phyloP scores from a whole-genome alignment of 257 asterid species.

The Knoxia roxburghii region DNA sequence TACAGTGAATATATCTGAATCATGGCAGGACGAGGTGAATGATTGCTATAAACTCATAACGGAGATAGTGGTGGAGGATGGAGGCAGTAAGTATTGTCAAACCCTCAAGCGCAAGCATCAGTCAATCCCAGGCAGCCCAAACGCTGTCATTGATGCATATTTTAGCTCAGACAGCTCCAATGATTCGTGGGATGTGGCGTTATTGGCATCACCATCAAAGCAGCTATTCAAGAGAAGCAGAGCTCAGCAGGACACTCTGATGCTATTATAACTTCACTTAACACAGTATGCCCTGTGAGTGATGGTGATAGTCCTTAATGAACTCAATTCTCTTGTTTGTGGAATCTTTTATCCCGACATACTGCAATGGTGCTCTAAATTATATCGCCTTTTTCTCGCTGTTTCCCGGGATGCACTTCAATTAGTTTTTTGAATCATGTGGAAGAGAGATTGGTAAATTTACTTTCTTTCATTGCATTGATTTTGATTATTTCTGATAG shows the following conservation, averaged over 20 bases:
- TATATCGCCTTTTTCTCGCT: constrained; percentile 30
- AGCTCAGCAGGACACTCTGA: constrained; percentile 38
- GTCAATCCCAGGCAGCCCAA: constrained; percentile 35
- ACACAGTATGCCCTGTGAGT: constrained; percentile 30
- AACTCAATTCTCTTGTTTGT: constrained; percentile 29
- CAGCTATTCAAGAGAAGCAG: constrained; percentile 36
- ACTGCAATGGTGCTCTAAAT: constrained; percentile 41
- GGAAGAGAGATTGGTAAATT: constrained; percentile 24
- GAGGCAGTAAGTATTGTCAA: constrained; percentile 14
- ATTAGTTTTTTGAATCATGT: constrained; percentile 33
- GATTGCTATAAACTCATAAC: constrained; percentile 31
- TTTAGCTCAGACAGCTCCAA: constrained; percentile 45
- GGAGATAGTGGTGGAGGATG: constrained; percentile 23
- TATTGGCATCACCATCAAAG: constrained; percentile 25
- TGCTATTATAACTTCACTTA: constrained; percentile 37
- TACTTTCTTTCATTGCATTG: constrained; percentile 24
- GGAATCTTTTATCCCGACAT: constrained; percentile 31
- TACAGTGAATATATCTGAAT: neutral
- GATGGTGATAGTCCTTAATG: constrained; percentile 22
- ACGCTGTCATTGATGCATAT: constrained; percentile 40
- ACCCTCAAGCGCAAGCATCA: constrained; percentile 33
- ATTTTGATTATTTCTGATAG: constrained; percentile 4
- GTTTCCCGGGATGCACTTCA: constrained; percentile 33
- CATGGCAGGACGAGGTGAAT: constrained; percentile 27
- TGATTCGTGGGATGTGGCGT: constrained; percentile 36